A percentile compares a stretch with the other conserved stretches of the same genome.
These are phyloP conservation scores for Primulina huaijiensis DNA, from an alignment of 257 asterid species.

Conservation along the genomic window DNA sequence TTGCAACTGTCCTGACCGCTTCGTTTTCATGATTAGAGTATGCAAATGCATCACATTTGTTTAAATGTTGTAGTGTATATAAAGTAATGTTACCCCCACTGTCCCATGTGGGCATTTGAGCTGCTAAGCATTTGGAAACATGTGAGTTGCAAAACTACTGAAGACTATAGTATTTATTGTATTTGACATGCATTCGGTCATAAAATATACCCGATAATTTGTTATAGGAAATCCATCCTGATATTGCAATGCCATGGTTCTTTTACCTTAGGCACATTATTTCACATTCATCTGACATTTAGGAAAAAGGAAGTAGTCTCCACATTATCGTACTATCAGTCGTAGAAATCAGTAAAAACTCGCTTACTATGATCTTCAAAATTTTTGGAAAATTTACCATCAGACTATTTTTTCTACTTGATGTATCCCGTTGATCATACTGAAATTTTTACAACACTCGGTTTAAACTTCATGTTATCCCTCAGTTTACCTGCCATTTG, in stretches of 20 bases:
- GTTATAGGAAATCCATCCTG: too few species aligned
- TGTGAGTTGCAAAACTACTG: not conserved
- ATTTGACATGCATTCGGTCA: too few species aligned
- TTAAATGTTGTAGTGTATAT: not conserved
- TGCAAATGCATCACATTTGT: not conserved
- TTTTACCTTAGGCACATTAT: not conserved
- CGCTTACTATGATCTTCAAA: too few species aligned
- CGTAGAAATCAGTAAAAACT: too few species aligned
- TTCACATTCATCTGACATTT: not conserved
- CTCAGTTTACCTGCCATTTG: not conserved
- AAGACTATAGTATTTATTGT: too few species aligned
- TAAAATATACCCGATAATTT: too few species aligned
- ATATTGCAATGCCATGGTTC: not conserved
- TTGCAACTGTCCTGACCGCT: not conserved
- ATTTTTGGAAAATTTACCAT: too few species aligned
- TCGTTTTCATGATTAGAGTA: not conserved
- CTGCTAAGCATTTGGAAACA: too few species aligned
- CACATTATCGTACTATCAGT: too few species aligned
- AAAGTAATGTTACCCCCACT: not conserved
- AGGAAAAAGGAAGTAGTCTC: too few species aligned
- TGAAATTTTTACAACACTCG: not conserved
- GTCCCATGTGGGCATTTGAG: not conserved
- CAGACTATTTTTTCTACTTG: not conserved
- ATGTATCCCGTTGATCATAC: not conserved
- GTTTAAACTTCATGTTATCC: too few species aligned